Conservation (phyloP, 345 rosid genomes). For the Boechera retrofracta region DNA sequence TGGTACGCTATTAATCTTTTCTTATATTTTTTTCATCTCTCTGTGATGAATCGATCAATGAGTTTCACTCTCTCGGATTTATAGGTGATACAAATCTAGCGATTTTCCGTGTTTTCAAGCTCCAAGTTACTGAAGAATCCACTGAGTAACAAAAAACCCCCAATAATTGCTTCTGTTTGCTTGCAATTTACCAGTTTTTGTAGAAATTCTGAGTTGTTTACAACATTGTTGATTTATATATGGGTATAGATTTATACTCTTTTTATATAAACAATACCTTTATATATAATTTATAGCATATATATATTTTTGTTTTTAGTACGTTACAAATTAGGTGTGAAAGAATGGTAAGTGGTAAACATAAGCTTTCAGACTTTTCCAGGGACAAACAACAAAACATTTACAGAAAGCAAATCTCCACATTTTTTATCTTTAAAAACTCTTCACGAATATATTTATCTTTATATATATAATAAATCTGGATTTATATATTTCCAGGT, state of each 20-base stretch:
- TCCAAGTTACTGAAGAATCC: constrained; percentile 51
- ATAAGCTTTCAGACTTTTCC: constrained; percentile 37
- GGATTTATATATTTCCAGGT: constrained; percentile 11
- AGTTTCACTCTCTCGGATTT: background rate
- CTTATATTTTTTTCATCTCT: background rate
- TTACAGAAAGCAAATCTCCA: constrained; percentile 40
- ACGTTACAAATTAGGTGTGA: constrained; percentile 41
- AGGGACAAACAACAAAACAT: constrained; percentile 28
- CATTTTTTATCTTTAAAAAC: background rate
- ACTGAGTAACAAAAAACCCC: constrained; percentile 31
- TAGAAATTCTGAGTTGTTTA: constrained; percentile 1
- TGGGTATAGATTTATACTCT: background rate
- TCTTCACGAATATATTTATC: constrained; percentile 16
- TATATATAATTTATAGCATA: background rate
- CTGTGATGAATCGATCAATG: background rate
- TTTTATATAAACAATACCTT: constrained; percentile 17
- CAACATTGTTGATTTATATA: constrained; percentile 13
- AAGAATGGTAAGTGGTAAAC: constrained; percentile 26
- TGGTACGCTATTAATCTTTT: constrained; percentile 49
- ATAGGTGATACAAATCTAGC: constrained; percentile 84
- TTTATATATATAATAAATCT: background rate
- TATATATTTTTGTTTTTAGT: background rate
- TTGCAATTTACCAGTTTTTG: background rate
- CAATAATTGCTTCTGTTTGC: background rate
- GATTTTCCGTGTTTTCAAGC: constrained; percentile 69